Base-by-base conservation (phyloP, 1,284 basidiomycete species). In the Ustilago cynodontis region DNA sequence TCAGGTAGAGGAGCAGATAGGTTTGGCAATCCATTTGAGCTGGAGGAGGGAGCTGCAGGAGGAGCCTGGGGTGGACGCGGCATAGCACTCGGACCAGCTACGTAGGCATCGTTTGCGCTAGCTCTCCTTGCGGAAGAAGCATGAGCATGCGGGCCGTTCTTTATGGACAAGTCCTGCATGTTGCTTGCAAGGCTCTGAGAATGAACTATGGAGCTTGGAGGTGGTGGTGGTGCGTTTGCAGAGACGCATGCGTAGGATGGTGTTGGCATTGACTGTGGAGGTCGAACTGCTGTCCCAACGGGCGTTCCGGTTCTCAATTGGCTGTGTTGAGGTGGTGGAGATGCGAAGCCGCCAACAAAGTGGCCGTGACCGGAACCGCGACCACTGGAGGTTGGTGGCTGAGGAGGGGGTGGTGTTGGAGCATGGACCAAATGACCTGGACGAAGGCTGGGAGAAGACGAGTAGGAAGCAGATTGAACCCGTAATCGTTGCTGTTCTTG, bases 1-100 rank as follows among this genome's bases (percentile, higher is more conserved):
- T 85, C 84, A 20, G 84, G 80, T 9, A 86, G 43, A 1, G 84
- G 78, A 20, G 77, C 65, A 18, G 74, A 71, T 37, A 85, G 67
- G 29, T 61, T 58, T 2, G 75, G 76, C 1, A 65, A 65, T n/a
- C 59, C 53, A 28, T 26, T 11, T 8, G 47, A 49, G 47, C 18
- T 49, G 2, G 47, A 49, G 8, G 58, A 43, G 5, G 70, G 49
- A 7, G 64, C 39, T 16, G 54, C 18, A 24, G 59, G 33, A 2
- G 59, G 45, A 37, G 56, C 50, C 18, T 64, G 64, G 9, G 43
- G 31, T 22, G 60, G 41, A 9, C 26, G 35, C 14, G 39, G 39
- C 33, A 43, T 8, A 14, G 56, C 33, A 20, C n/a, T 35, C n/a
- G 60, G 16, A n/a, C 11, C 31, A 24, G 61, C 11, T 3, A 10